Evolutionary conservation across 192 early-diverging fungal genomes (phyloP).

Genomic region (Backusella mclennaniae): DNA sequence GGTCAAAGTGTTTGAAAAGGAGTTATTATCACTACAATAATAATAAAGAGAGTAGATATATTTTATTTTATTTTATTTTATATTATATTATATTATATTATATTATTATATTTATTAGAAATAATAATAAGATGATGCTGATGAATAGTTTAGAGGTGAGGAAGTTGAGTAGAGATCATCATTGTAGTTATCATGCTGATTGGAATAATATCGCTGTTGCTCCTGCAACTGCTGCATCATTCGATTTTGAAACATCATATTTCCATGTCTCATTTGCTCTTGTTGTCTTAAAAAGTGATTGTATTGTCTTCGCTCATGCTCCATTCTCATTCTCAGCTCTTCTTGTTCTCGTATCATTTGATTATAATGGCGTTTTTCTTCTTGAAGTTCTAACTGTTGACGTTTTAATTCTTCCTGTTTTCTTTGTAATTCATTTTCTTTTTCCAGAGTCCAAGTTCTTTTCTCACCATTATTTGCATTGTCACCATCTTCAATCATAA

Average conservation of each 20-base stretch:
- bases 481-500: not conserved
- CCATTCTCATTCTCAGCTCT: slow-evolving; percentile 1
- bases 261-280: not conserved
- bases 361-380: slow-evolving; percentile 1
- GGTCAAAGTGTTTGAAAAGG: slow-evolving; percentile 32
- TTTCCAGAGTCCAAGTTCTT: slow-evolving; percentile 4
- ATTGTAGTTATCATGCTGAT: not conserved
- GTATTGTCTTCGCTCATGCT: not conserved
- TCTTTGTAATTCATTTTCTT: slow-evolving; percentile 5
- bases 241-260: not conserved
- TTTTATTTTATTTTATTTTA: not conserved
- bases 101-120: not conserved
- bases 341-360: not conserved
- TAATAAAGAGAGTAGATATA: not conserved
- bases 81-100: no score
- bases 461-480: not conserved
- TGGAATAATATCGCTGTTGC: not conserved
- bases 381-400: not conserved
- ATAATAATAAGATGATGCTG: not conserved
- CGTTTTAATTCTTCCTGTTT: slow-evolving; percentile 3
- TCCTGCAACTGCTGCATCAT: not conserved
- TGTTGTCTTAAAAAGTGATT: not conserved
- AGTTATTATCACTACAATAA: slow-evolving; percentile 16
- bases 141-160: not conserved
- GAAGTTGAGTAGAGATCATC: not conserved